Evolutionary conservation across 305 asterid species (phyloP).

Genomic region (Fraxinus ornus): DNA sequence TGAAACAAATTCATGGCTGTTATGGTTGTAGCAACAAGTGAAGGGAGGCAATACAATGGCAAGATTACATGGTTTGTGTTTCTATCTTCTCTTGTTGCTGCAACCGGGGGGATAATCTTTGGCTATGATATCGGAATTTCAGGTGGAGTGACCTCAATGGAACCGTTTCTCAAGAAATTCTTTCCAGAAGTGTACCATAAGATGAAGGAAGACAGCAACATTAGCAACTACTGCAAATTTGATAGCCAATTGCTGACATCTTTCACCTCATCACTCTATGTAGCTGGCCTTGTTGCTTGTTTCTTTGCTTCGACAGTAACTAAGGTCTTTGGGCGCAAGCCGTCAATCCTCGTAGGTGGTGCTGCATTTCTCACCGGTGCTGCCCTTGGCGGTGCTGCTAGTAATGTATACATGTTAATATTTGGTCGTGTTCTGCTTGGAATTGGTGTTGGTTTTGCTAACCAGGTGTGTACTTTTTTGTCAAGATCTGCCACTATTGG

Average conservation of each 20-base stretch:
- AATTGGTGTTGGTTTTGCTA: conserved; percentile 58
- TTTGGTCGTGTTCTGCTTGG: conserved; percentile 56
- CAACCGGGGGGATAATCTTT: conserved; percentile 46
- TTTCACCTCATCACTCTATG: conserved; percentile 53
- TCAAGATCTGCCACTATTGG: neutral
- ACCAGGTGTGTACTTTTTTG: conserved; percentile 31
- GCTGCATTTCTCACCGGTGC: conserved; percentile 45
- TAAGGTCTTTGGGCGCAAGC: conserved; percentile 45
- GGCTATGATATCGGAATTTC: conserved; percentile 63
- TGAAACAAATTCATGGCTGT: neutral
- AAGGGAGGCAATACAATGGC: conserved; percentile 37
- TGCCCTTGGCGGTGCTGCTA: conserved; percentile 44
- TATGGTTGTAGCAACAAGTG: conserved; percentile 28
- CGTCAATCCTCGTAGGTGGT: conserved; percentile 34
- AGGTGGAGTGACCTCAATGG: conserved; percentile 66
- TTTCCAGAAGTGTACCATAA: conserved; percentile 45
- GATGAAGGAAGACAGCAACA: conserved; percentile 35
- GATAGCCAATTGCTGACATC: conserved; percentile 55
- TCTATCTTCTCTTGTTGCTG: conserved; percentile 52
- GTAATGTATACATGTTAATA: conserved; percentile 44
- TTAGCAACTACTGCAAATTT: conserved; percentile 57
- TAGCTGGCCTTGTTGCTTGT: conserved; percentile 52
- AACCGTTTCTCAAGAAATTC: conserved; percentile 47
- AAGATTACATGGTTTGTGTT: conserved; percentile 46
- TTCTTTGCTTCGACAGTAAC: conserved; percentile 51